Percentiles rank a stretch among this genome's conserved stretches.
These are phyloP conservation scores for Cutaneotrichosporon sp. DNA, from an alignment of 1,284 basidiomycete genomes.

Conservation along the genomic window DNA sequence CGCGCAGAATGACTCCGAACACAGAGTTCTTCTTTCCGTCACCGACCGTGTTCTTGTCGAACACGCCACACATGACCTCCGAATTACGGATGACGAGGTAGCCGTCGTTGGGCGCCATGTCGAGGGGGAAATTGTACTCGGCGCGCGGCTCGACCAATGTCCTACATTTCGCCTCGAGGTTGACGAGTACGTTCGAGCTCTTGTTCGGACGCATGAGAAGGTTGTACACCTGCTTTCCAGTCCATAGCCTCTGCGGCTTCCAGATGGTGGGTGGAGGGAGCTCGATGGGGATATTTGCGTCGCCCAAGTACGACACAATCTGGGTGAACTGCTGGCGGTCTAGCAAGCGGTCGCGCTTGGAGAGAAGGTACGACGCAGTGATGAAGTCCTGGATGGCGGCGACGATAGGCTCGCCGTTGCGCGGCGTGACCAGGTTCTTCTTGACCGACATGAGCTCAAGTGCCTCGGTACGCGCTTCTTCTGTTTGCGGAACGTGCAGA, in stretches of 20 bases:
- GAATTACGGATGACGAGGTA: constrained; percentile 97
- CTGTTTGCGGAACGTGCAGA: constrained; percentile 97
- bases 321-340: constrained; percentile 94
- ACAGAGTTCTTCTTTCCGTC: constrained; percentile 99
- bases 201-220: constrained; percentile 94
- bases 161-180: constrained; percentile 94
- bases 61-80: constrained; percentile 98
- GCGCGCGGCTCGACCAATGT: constrained; percentile 80
- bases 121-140: constrained; percentile 58
- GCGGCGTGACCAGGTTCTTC: constrained; percentile 93
- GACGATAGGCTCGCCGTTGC: constrained; percentile 97
- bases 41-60: constrained; percentile 98
- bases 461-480: constrained; percentile 97
- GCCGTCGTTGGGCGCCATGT: constrained; percentile 95
- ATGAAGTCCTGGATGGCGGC: constrained; percentile 99
- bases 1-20: constrained; percentile 95
- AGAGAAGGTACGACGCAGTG: constrained; percentile 93
- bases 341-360: constrained; percentile 88
- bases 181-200: constrained; percentile 77
- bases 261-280: constrained; percentile 92
- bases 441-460: constrained; percentile 98
- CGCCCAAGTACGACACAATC: constrained; percentile 91
- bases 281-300: constrained; percentile 89
- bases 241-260: constrained; percentile 94
- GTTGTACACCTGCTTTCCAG: constrained; percentile 97